These are phyloP conservation scores for Amanita brunnescens DNA, from an alignment of 768 basidiomycete species.

Conservation along the genomic window DNA sequence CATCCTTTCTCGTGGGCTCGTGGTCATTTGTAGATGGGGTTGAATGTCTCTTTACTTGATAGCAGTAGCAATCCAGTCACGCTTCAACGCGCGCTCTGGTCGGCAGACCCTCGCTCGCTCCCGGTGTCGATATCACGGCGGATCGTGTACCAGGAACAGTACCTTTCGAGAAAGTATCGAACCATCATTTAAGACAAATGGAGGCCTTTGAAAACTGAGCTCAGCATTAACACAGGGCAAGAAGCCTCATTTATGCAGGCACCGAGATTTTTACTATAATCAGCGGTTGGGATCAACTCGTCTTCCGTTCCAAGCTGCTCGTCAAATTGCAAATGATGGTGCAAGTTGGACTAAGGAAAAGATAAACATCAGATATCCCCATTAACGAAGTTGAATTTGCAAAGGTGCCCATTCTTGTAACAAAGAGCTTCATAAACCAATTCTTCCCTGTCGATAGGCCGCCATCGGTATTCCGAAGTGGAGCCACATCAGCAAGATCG, in stretches of 20 bases:
- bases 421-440: constrained; percentile 88
- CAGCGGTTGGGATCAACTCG: constrained; percentile 51
- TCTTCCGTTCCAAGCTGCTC: constrained; percentile 49
- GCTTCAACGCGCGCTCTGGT: constrained; percentile 83
- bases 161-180: constrained; percentile 58
- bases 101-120: constrained; percentile 69
- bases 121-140: constrained; percentile 66
- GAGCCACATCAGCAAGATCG: constrained; percentile 73
- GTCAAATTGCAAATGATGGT: no score
- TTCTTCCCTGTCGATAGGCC: constrained; percentile 70
- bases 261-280: constrained; percentile 72
- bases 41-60: constrained; percentile 64
- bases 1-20: no score
- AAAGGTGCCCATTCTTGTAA: constrained; percentile 87
- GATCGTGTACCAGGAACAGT: constrained; percentile 76
- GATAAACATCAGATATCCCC: constrained; percentile 22
- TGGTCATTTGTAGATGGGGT: no score
- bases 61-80: constrained; percentile 49
- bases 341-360: constrained; percentile 50
- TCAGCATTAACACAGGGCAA: no score
- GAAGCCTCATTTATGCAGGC: constrained; percentile 87
- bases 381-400: constrained; percentile 55
- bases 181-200: no score
- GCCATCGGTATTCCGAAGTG: constrained; percentile 69
- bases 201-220: no score